A percentile compares a stretch with the other conserved stretches of the same genome.
Conservation (phyloP, 441 rosid species). For the Rhodomyrtus psidioides region DNA sequence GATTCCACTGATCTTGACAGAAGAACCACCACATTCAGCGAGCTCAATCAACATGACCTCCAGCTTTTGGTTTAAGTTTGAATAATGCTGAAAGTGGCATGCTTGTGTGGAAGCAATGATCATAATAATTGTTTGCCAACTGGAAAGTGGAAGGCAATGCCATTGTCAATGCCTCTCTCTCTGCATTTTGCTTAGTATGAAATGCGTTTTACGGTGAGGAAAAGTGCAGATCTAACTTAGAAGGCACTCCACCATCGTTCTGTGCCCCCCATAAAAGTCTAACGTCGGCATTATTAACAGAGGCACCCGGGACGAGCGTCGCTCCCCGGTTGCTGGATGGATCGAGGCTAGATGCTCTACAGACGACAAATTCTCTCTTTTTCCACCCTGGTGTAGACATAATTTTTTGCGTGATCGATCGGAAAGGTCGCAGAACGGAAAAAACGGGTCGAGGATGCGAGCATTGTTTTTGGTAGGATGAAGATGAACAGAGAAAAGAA, state of each 20-base stretch:
- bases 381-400: background rate
- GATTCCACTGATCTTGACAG: background rate
- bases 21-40: background rate
- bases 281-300: background rate
- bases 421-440: background rate
- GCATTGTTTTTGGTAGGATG: background rate
- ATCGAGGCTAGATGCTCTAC: background rate
- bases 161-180: background rate
- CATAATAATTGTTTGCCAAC: background rate
- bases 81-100: background rate
- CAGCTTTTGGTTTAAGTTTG: background rate
- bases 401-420: background rate
- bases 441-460: background rate
- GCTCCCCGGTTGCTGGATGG: background rate
- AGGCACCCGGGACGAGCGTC: background rate
- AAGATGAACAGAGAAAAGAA: background rate
- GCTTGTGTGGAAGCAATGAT: background rate
- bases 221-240: background rate
- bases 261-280: background rate
- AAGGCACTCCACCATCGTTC: background rate
- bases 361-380: background rate
- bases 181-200: background rate
- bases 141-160: background rate
- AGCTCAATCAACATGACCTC: background rate
- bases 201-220: background rate